Base-by-base conservation (phyloP, 2,329 filamentous ascomycete species). In the Sphaceloma murrayae region DNA sequence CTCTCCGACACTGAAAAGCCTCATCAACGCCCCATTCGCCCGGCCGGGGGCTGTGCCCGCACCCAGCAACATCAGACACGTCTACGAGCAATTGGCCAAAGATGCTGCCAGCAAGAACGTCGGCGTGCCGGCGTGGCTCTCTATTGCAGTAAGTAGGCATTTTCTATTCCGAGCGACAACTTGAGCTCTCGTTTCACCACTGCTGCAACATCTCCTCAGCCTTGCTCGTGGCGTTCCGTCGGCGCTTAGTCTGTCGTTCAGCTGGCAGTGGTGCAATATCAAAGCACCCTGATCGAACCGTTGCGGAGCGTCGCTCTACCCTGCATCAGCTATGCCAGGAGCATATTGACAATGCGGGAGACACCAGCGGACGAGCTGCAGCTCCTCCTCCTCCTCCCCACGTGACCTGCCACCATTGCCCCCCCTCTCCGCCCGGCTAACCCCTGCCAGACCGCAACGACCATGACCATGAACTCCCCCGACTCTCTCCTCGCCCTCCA, bases 391-490 rank as follows among this genome's bases (percentile, higher is more conserved):
- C 24, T 11, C 6, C 7, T 11, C 11, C 24, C 11, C 11, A 27
- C 24, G 7, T 11, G 11, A 27, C 24, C 24, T 27, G 6, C 17
- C 34, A n/a, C 21, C 21, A 8, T 26, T n/a, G 19, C 18, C 22
- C 13, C 34, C 13, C 14, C 33, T n/a, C 8, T 2, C 19, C n/a
- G 9, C 33, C n/a, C 18, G 18, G 13, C 22, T 8, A 40, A 11
- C 11, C 13, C 21, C 21, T 17, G 7, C 38, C 43, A 85, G 79
- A 82, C 85, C 1, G 85, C 85, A 22, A 80, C 85, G 13, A 86
- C 84, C 1, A 84, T 89, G 66, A 91, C 85, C 1, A 77, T 91
- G 68, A 91, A 93, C 67, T 87, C 84, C 1, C 85, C 85, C 17
- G 80, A 83, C 46, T 82, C 83, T 2, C 74, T 89, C 52, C 65